Evolutionary conservation across 805 yeast species (phyloP).

Genomic region (Ogataea parapolymorpha): DNA sequence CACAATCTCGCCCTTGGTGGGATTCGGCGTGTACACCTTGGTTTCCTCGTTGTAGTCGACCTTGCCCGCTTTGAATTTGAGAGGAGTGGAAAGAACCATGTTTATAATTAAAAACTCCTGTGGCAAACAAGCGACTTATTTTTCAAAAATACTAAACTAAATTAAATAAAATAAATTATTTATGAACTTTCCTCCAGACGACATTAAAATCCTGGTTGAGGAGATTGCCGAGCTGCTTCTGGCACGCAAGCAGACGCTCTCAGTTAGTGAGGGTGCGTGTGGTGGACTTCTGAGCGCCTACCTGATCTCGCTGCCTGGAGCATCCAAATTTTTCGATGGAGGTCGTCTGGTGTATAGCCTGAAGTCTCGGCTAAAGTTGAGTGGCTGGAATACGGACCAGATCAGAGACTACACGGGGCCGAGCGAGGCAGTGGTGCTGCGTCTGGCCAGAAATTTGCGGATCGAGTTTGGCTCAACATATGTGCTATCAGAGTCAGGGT

Average conservation of each 20-base stretch:
- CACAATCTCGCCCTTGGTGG: slow-evolving; percentile 63
- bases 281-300: slow-evolving; percentile 84
- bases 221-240: slow-evolving; percentile 57
- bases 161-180: not conserved
- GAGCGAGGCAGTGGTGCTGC: slow-evolving; percentile 65
- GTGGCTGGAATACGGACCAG: slow-evolving; percentile 77
- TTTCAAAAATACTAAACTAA: no score
- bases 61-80: slow-evolving; percentile 73
- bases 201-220: slow-evolving; percentile 46
- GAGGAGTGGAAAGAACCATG: slow-evolving; percentile 22
- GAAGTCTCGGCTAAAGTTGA: slow-evolving; percentile 65
- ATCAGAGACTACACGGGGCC: slow-evolving; percentile 79
- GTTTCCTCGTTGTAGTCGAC: slow-evolving; percentile 63
- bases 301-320: slow-evolving; percentile 80
- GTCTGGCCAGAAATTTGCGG: slow-evolving; percentile 74
- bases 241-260: slow-evolving; percentile 57
- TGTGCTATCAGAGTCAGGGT: slow-evolving; percentile 81
- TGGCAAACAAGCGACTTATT: slow-evolving; percentile 7
- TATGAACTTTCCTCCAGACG: slow-evolving; percentile 59
- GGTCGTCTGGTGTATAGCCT: slow-evolving; percentile 78
- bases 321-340: slow-evolving; percentile 78
- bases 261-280: slow-evolving; percentile 86
- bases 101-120: not conserved
- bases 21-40: slow-evolving; percentile 64
- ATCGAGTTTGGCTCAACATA: slow-evolving; percentile 81